Conservation (phyloP, 1,139 yeast species). For the Ogataea hybrid region DNA sequence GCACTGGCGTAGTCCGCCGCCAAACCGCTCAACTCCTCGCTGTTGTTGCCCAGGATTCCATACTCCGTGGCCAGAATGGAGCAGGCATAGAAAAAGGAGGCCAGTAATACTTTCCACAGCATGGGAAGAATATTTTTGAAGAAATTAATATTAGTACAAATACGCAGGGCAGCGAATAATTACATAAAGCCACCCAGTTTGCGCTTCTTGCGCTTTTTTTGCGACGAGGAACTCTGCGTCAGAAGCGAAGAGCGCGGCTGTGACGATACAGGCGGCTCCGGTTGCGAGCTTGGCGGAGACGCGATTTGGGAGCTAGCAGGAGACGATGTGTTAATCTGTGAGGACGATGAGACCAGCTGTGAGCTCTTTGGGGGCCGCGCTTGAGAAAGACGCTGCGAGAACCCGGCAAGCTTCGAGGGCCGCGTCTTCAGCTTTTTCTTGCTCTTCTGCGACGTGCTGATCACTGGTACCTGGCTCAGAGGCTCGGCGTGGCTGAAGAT, state of each 20-base stretch:
- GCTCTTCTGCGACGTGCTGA: constrained; percentile 1
- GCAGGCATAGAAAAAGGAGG: constrained; percentile 1
- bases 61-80: constrained; percentile 5
- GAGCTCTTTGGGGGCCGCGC: neutral
- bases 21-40: constrained; percentile 11
- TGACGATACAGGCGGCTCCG: neutral
- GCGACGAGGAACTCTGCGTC: constrained; percentile 3
- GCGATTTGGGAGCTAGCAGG: constrained; percentile 2
- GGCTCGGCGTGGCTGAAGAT: constrained; percentile 1
- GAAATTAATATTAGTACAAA: neutral
- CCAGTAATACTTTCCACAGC: constrained; percentile 1
- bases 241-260: constrained; percentile 3
- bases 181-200: constrained; percentile 27
- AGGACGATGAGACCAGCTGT: neutral
- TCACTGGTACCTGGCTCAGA: constrained; percentile 6
- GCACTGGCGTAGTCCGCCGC: constrained; percentile 30
- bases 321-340: neutral
- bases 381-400: constrained; percentile 1
- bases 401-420: neutral
- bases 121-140: constrained; percentile 4
- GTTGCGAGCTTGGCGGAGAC: constrained; percentile 1
- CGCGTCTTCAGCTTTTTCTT: constrained; percentile 1
- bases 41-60: constrained; percentile 10
- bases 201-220: constrained; percentile 23
- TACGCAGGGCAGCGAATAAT: neutral